Evolutionary conservation across 2,329 filamentous ascomycete genomes (phyloP), one percentile per base, ranked within the genome.

Genomic region (Aspergillus sp.): DNA sequence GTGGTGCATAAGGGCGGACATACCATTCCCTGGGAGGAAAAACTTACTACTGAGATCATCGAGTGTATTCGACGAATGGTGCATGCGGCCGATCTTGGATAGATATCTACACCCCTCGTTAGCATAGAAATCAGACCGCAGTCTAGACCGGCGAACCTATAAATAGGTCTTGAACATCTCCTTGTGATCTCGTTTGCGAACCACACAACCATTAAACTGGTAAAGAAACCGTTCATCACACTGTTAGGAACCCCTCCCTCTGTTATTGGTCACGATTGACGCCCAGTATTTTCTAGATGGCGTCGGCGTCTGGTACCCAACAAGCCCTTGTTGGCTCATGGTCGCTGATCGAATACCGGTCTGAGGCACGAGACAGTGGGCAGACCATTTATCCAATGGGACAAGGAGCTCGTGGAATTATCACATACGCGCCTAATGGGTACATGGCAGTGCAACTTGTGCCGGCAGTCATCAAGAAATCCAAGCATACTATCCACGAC

Each of bases 311-410:
- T 13, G 19, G 40, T 29, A 25, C 40, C 23, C 10, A 49, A 19
- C 46, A 31, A 41, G 9, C 46, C 10, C 21, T 49, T 6, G 2
- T 49, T 10, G 46, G 46, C 19, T 49, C 46, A n/a, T 49, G 46
- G 46, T 40, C 46, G 6, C 46, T 49, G 4, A 4, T 40, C n/a
- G 46, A 49, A 11, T 49, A 25, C 21, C 19, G 34, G 4, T 49
- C 46, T 13, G 20, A 40, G 34, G 32, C 31, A 4, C 25, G 9
- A 16, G 21, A 21, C 14, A 20, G 46, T 3, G 46, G 34, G 13
- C 16, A 17, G 14, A 16, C 14, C 25, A 29, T 29, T 20, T 42
- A 23, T 29, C 46, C 46, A 3, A 49, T 49, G 46, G 46, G 46
- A 4, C 2, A 20, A 25, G 20, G 25, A 13, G 5, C 46, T 6